Evolutionary conservation across 495 filamentous ascomycete genomes (phyloP).

Genomic region (Lineolata rhizophorae): DNA sequence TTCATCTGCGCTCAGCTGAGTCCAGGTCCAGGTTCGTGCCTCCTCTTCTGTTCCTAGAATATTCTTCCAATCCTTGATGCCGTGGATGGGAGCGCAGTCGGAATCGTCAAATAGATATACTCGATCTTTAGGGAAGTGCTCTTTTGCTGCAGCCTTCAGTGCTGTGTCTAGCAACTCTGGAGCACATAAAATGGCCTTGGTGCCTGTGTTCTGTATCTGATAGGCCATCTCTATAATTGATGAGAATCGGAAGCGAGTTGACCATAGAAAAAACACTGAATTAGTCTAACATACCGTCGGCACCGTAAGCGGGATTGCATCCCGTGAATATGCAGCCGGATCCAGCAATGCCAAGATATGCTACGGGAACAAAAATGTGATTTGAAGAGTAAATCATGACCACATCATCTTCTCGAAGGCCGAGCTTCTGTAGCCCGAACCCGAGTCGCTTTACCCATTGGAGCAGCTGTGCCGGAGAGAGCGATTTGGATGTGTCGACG

Average conservation of each 20-base stretch:
- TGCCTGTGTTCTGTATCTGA: constrained; percentile 20
- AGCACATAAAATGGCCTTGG: constrained; percentile 18
- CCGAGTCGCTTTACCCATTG: constrained; percentile 23
- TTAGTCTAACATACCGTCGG: constrained; percentile 8
- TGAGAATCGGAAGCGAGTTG: too few relatives aligned
- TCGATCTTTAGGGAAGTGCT: constrained; percentile 17
- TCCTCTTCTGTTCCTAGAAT: constrained; percentile 23
- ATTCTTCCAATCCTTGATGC: constrained; percentile 27
- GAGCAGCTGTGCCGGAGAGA: constrained; percentile 20
- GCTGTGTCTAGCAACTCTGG: constrained; percentile 15
- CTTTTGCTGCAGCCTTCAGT: constrained; percentile 21
- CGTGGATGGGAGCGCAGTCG: constrained; percentile 6
- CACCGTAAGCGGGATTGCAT: constrained; percentile 17
- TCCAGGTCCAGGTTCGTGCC: constrained; percentile 26
- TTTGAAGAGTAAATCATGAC: constrained; percentile 24
- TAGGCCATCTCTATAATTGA: constrained; percentile 12
- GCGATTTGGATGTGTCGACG: constrained; percentile 15
- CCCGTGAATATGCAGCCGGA: constrained; percentile 20
- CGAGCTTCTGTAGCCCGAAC: constrained; percentile 19
- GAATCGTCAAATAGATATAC: constrained; percentile 31
- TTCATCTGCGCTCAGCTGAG: constrained; percentile 15
- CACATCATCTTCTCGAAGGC: constrained; percentile 19
- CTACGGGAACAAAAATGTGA: constrained; percentile 26
- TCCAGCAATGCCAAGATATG: constrained; percentile 24
- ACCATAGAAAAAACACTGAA: too few relatives aligned